Evolutionary conservation across 2,329 filamentous ascomycete genomes (phyloP), one percentile per base, ranked within the genome.

Genomic region (Daldinia sp.): DNA sequence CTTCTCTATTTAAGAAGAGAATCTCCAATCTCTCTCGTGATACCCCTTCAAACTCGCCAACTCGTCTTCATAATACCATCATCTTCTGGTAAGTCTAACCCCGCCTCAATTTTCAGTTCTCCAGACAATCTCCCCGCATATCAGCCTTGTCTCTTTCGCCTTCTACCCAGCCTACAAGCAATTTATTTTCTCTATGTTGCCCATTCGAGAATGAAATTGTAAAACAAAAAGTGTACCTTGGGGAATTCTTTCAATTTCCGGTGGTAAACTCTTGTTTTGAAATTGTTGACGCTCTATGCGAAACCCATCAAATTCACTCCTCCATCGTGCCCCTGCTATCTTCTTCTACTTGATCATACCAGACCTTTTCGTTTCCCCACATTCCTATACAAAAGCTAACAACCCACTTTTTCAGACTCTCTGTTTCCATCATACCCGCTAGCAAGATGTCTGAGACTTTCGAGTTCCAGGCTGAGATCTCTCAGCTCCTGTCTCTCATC

Each of bases 401-500:
- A 29, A 3, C 21, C 17, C 48, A 34, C 56, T 65, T 30, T 13
- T 53, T 8, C 15, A 72, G 68, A 70, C 11, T 60, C 51, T 48
- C 32, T 37, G 30, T 49, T 15, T 15, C 45, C 17, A 35, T 30
- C 48, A 32, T 41, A 59, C 59, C 51, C 6, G 41, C 58, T 63
- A 67, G 60, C 82, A 91, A 80, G 80, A 97, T 96, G 92, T 83
- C 93, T 82, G 94, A 98, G 87, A 97, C 94, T 74, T 99, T 99
- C 85, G 94, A 98, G 91, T 99, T 98, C 87, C 95, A 99, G 91
- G 95, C 95, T 91, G 95, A 99, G 92, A 99, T 99, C 80, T 98
- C 94, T 91, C 95, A 99, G 92, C 92, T 99, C 72, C 91, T 99
- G 79, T 93, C 90, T 74, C 92, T 99, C 80, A 99, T 99, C 84